Evolutionary conservation across 2,329 filamentous ascomycete species (phyloP).

Genomic region (Aspergillus texensis): DNA sequence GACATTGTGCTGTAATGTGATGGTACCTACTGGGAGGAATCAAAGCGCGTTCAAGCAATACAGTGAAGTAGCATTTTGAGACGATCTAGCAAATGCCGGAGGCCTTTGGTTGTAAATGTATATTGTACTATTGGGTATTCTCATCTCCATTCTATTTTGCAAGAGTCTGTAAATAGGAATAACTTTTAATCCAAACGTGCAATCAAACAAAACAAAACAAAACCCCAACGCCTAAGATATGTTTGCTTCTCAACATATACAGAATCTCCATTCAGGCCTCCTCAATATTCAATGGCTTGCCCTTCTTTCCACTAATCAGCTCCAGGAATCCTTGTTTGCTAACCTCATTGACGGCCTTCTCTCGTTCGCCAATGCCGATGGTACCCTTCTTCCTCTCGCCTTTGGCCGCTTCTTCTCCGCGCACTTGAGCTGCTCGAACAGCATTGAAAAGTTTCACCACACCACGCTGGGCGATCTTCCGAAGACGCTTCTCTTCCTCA

Average conservation of each 20-base stretch:
- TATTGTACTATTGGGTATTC: constrained; percentile 32
- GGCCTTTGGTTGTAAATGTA: constrained; percentile 15
- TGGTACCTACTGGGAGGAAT: constrained; percentile 4
- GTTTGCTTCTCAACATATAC: constrained; percentile 25
- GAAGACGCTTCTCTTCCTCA: constrained; percentile 76
- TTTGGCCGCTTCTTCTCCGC: constrained; percentile 73
- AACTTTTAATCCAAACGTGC: constrained; percentile 28
- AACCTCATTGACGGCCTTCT: constrained; percentile 93
- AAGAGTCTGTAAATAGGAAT: constrained; percentile 29
- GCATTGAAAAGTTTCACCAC: constrained; percentile 97
- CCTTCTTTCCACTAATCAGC: constrained; percentile 68
- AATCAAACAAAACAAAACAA: constrained; percentile 22
- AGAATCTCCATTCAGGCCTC: constrained; percentile 38
- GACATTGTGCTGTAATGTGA: not conserved
- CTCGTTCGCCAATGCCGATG: constrained; percentile 75
- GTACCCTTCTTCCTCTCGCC: constrained; percentile 70
- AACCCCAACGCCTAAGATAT: constrained; percentile 38
- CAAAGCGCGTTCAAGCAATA: constrained; percentile 17
- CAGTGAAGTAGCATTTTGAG: not conserved
- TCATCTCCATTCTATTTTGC: constrained; percentile 28
- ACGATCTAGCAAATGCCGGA: constrained; percentile 7
- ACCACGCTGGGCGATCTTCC: constrained; percentile 88
- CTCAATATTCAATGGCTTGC: constrained; percentile 49
- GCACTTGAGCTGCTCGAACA: constrained; percentile 87
- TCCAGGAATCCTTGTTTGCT: constrained; percentile 96